phyloP scores from a whole-genome alignment of 176 grass and related monocot species.

The Bolboschoenus planiculmis region DNA sequence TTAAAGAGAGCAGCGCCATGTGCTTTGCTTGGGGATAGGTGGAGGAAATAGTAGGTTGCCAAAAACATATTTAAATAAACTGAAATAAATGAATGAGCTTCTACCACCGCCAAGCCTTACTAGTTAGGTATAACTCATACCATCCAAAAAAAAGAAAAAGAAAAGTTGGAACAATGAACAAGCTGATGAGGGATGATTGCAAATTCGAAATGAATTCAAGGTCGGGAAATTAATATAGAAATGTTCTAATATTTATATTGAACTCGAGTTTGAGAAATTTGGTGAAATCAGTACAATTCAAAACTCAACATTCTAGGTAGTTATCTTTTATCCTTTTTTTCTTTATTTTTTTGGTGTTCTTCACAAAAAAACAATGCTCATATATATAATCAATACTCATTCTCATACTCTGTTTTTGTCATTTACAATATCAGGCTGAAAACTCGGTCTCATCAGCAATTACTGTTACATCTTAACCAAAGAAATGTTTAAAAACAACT shows the following conservation, averaged over 20 bases:
- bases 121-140: background rate
- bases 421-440: background rate
- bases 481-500: background rate
- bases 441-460: background rate
- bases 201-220: no score
- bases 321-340: background rate
- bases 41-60: background rate
- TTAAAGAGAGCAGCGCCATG: background rate
- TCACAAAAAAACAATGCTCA: background rate
- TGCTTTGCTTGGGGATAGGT: background rate
- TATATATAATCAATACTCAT: background rate
- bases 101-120: background rate
- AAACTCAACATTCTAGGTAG: no score
- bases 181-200: no score
- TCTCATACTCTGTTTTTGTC: background rate
- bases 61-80: background rate
- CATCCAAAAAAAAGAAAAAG: no score
- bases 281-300: no score
- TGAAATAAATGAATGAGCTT: background rate
- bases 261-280: no score
- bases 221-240: no score
- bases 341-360: background rate
- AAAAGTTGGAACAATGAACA: no score
- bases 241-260: no score
- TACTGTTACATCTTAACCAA: background rate